Conservation (phyloP, 2,329 filamentous ascomycete genomes). For the Aspergillus neotritici region DNA sequence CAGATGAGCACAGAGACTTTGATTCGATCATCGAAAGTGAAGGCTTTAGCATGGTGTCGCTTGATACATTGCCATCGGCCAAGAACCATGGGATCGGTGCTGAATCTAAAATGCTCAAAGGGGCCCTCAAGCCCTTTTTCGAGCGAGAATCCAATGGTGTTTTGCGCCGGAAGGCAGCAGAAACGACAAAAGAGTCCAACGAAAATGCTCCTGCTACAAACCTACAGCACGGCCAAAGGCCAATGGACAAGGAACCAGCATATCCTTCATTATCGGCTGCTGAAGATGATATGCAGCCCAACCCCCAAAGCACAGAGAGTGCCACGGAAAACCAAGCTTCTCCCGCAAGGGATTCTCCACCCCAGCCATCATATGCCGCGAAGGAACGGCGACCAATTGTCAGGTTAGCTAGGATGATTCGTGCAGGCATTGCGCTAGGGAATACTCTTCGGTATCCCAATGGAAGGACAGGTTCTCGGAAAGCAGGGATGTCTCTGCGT, state of each 20-base stretch:
- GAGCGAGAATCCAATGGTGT: conserved; percentile 24
- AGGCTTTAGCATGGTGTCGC: conserved; percentile 54
- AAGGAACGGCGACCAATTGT: conserved; percentile 17
- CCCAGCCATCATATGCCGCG: conserved; percentile 2
- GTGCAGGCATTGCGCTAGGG: conserved; percentile 35
- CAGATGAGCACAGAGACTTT: conserved; percentile 43
- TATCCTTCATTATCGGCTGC: not conserved
- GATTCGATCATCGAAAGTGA: conserved; percentile 54
- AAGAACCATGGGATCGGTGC: conserved; percentile 38
- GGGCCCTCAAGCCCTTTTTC: conserved; percentile 23
- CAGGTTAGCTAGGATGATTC: conserved; percentile 31
- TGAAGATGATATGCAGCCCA: no score
- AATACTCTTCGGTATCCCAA: conserved; percentile 24
- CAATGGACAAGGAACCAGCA: conserved; percentile 1
- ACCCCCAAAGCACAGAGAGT: no score
- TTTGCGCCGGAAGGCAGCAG: conserved; percentile 23
- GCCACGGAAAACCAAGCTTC: not conserved
- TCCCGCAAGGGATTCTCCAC: conserved; percentile 13
- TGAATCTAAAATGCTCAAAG: conserved; percentile 23
- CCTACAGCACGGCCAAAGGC: conserved; percentile 9
- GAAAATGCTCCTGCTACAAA: conserved; percentile 12
- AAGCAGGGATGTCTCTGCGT: conserved; percentile 1
- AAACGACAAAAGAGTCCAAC: conserved; percentile 14
- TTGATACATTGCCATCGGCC: conserved; percentile 49
- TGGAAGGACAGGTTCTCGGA: not conserved